Percentiles rank a stretch among this genome's conserved stretches.
phyloP scores from a whole-genome alignment of 106 monocot species.

The Allium cepa region DNA sequence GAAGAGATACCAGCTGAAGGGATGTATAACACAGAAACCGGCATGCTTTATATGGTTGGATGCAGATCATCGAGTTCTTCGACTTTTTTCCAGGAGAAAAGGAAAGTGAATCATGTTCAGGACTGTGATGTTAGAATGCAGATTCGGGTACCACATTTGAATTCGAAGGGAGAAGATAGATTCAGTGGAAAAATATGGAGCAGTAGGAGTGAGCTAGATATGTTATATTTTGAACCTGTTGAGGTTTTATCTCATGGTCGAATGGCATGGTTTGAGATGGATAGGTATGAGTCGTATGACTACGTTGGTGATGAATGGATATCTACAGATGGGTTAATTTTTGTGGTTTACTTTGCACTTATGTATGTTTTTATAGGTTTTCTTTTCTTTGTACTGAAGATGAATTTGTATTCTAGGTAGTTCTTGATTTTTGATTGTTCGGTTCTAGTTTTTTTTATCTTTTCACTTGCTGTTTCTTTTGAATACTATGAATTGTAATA shows the following conservation, averaged over 20 bases:
- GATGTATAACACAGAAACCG: slow-evolving; percentile 28
- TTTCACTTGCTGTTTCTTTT: no score
- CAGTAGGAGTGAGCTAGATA: not conserved
- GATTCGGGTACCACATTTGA: not conserved
- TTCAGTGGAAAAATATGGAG: not conserved
- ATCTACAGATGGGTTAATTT: not conserved
- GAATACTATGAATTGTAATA: no score
- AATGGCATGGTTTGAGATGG: not conserved
- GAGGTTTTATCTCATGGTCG: not conserved
- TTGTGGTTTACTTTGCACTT: not conserved
- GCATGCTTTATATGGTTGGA: slow-evolving; percentile 47
- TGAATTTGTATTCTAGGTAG: not conserved
- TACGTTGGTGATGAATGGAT: not conserved
- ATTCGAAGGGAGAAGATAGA: not conserved
- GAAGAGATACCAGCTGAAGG: slow-evolving; percentile 51
- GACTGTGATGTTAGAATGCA: not conserved
- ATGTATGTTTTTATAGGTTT: not conserved
- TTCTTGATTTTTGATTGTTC: not conserved
- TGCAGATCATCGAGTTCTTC: slow-evolving; percentile 8
- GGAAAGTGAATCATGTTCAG: not conserved
- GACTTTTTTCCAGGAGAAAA: not conserved
- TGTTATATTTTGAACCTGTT: not conserved
- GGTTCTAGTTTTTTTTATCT: no score
- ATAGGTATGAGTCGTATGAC: not conserved
- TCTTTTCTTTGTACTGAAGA: not conserved